These are phyloP conservation scores for Fusarium dlaminii DNA, from an alignment of 2,329 filamentous ascomycete species.

Conservation along the genomic window DNA sequence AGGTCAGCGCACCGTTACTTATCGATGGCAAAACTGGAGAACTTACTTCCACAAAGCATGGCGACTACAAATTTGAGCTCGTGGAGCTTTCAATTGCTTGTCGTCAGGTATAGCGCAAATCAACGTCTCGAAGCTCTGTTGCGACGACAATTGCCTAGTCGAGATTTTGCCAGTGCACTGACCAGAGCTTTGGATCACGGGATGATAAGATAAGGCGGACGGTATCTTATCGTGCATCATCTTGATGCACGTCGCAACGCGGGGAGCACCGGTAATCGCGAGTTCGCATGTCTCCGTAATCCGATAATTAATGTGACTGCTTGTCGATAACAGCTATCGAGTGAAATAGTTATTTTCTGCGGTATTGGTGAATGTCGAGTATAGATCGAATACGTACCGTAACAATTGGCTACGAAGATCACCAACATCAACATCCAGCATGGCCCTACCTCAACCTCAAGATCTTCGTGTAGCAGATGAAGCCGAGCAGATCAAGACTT, in stretches of 20 bases:
- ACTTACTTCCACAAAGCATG: conserved; percentile 62
- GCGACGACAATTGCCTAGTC: conserved; percentile 41
- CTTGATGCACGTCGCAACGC: conserved; percentile 11
- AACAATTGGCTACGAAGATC: not conserved
- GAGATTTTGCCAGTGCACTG: conserved; percentile 48
- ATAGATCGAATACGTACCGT: not conserved
- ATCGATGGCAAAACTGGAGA: not conserved
- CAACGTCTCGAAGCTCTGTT: conserved; percentile 37
- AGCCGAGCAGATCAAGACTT: conserved; percentile 62
- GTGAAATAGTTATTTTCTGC: not conserved
- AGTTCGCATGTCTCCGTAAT: conserved; percentile 40
- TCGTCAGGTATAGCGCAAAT: conserved; percentile 38
- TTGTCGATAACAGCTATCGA: not conserved
- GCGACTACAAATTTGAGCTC: conserved; percentile 44
- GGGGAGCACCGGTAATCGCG: conserved; percentile 37
- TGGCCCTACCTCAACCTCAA: conserved; percentile 64
- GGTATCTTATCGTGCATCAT: conserved; percentile 28
- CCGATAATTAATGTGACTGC: conserved; percentile 17
- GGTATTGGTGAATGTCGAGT: not conserved
- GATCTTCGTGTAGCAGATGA: conserved; percentile 66
- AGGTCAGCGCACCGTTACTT: conserved; percentile 23
- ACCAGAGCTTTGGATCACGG: conserved; percentile 43
- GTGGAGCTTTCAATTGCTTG: conserved; percentile 44
- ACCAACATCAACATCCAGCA: conserved; percentile 16
- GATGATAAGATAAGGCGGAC: conserved; percentile 44